Conservation (phyloP, 345 rosid species). For the Eutrema japonicum region DNA sequence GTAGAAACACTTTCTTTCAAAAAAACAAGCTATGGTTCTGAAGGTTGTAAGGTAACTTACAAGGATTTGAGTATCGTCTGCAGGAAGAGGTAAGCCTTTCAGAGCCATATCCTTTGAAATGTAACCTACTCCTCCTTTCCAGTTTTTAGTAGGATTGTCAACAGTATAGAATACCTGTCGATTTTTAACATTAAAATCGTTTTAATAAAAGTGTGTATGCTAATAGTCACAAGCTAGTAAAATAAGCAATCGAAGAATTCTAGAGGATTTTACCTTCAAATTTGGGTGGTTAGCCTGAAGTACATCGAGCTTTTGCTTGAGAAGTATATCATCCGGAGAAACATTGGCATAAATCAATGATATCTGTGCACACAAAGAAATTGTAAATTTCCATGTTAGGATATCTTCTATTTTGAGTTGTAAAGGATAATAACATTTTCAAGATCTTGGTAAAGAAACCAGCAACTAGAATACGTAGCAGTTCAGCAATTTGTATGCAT, state of each 20-base stretch:
- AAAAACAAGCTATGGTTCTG: constrained; percentile 15
- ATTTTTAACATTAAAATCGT: not conserved
- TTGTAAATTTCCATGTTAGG: constrained; percentile 8
- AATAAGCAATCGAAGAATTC: constrained; percentile 8
- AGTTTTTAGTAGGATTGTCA: constrained; percentile 78
- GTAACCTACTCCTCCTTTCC: constrained; percentile 93
- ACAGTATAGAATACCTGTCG: constrained; percentile 81
- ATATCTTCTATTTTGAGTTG: not conserved
- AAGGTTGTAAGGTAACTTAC: constrained; percentile 51
- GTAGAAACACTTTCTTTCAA: not conserved
- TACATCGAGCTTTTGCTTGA: constrained; percentile 83
- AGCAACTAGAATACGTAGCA: not conserved
- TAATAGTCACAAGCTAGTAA: constrained; percentile 1
- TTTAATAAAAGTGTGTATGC: not conserved
- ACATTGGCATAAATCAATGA: constrained; percentile 86
- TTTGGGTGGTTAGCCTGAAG: constrained; percentile 86
- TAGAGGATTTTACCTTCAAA: constrained; percentile 61
- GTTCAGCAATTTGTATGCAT: not conserved
- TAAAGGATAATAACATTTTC: constrained; percentile 10
- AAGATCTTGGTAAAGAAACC: constrained; percentile 16
- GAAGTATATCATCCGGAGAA: constrained; percentile 92
- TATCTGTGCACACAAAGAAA: constrained; percentile 52
- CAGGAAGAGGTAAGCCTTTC: constrained; percentile 85
- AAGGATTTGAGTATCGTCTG: constrained; percentile 82
- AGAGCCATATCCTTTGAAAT: constrained; percentile 74